Conservation (phyloP, 306 rosid species). For the Ceratonia siliqua region DNA sequence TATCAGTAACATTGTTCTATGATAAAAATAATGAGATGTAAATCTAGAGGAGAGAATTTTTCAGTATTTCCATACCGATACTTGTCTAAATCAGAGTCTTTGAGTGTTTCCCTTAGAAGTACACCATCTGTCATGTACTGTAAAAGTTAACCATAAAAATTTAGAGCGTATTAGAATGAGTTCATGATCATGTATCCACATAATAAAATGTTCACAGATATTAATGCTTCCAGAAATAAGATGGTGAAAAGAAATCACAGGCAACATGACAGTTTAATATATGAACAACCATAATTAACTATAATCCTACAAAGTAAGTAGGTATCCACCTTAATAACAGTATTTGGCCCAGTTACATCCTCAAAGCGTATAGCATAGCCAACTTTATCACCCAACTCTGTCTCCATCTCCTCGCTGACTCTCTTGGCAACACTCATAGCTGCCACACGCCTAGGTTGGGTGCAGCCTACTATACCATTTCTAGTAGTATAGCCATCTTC, state of each 20-base stretch:
- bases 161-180: slow-evolving; percentile 30
- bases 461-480: slow-evolving; percentile 84
- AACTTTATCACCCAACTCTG: slow-evolving; percentile 86
- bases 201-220: slow-evolving; percentile 9
- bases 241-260: slow-evolving; percentile 2
- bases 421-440: slow-evolving; percentile 99
- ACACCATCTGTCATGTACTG: slow-evolving; percentile 99
- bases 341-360: slow-evolving; percentile 92
- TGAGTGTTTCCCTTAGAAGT: slow-evolving; percentile 94
- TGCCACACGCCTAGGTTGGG: slow-evolving; percentile 99
- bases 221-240: neutral
- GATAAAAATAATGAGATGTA: slow-evolving; percentile 14
- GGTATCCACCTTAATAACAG: slow-evolving; percentile 74
- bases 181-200: neutral
- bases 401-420: slow-evolving; percentile 99
- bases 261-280: neutral
- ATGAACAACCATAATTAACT: neutral
- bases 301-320: slow-evolving; percentile 5
- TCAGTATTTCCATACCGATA: slow-evolving; percentile 65
- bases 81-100: slow-evolving; percentile 93
- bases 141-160: slow-evolving; percentile 37
- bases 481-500: slow-evolving; percentile 93
- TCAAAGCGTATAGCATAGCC: slow-evolving; percentile 99
- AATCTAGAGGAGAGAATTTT: slow-evolving; percentile 5
- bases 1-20: slow-evolving; percentile 25